Evolutionary conservation across 176 grass and related monocot genomes (phyloP).

Genomic region (Hordeum marinum): DNA sequence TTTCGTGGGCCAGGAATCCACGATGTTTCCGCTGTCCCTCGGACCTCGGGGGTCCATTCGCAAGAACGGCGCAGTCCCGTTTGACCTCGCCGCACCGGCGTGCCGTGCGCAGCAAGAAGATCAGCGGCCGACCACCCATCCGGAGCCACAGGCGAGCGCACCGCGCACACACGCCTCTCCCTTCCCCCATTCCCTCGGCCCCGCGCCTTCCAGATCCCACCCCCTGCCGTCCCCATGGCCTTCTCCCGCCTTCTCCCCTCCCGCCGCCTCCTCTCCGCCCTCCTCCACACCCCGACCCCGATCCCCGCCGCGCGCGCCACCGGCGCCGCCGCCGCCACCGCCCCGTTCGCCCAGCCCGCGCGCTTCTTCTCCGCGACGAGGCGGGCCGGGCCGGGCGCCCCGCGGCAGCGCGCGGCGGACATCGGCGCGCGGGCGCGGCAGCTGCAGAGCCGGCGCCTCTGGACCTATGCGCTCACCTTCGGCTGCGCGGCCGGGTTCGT

Average conservation of each 20-base stretch:
- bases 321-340: neutral
- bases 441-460: conserved; percentile 83
- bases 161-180: neutral
- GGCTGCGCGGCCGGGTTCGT: conserved; percentile 86
- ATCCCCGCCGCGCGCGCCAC: neutral
- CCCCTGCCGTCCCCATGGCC: conserved; percentile 20
- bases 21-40: neutral
- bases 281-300: conserved; percentile 34
- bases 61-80: neutral
- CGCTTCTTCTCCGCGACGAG: conserved; percentile 35
- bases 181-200: neutral
- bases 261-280: conserved; percentile 54
- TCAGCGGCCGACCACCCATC: conserved; percentile 30
- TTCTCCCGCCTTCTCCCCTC: conserved; percentile 41
- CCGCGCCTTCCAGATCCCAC: conserved; percentile 33
- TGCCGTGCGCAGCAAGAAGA: conserved; percentile 48
- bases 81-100: conserved; percentile 14
- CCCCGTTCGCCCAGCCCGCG: neutral
- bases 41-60: neutral
- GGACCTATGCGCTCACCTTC: conserved; percentile 93
- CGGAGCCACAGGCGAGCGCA: conserved; percentile 10
- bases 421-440: conserved; percentile 89
- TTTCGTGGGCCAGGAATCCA: neutral
- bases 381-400: conserved; percentile 16
- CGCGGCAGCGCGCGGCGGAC: conserved; percentile 49